phyloP scores from a whole-genome alignment of 1,284 basidiomycete genomes.

The Athelia psychrophila region DNA sequence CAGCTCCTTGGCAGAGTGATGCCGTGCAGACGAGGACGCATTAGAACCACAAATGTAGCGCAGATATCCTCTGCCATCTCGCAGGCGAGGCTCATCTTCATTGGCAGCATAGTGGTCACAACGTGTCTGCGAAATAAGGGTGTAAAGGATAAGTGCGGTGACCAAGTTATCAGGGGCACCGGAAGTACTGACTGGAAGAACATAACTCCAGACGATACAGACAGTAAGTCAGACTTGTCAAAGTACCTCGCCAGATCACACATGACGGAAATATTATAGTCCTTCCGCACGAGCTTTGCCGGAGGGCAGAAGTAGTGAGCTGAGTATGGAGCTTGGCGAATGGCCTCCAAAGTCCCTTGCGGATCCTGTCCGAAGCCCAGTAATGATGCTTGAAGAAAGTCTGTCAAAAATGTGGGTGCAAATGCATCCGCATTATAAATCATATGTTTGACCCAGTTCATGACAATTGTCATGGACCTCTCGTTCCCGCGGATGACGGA shows the following conservation, averaged over 20 bases:
- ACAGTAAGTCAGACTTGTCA: background rate
- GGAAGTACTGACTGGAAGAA: constrained; percentile 13
- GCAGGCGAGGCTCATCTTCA: constrained; percentile 43
- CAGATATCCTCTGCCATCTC: constrained; percentile 43
- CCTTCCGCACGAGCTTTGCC: background rate
- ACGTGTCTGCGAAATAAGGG: constrained; percentile 35
- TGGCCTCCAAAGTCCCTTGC: constrained; percentile 15
- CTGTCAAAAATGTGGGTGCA: constrained; percentile 21
- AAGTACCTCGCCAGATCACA: background rate
- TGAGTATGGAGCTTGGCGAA: constrained; percentile 15
- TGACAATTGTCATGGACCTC: constrained; percentile 31
- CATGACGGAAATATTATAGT: background rate
- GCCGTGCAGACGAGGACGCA: constrained; percentile 32
- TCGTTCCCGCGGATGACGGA: constrained; percentile 32
- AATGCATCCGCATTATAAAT: constrained; percentile 23
- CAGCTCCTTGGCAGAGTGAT: constrained; percentile 47
- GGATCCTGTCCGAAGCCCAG: constrained; percentile 28
- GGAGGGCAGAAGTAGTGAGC: constrained; percentile 14
- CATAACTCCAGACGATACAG: background rate
- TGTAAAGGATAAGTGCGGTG: constrained; percentile 9
- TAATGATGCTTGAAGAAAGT: constrained; percentile 25
- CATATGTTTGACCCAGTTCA: constrained; percentile 37
- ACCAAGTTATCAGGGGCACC: constrained; percentile 5
- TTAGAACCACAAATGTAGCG: constrained; percentile 30
- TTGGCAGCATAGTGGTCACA: constrained; percentile 23